A percentile compares a stretch with the other conserved stretches of the same genome.
phyloP scores from a whole-genome alignment of 768 basidiomycete genomes.

The Suillus spraguei region DNA sequence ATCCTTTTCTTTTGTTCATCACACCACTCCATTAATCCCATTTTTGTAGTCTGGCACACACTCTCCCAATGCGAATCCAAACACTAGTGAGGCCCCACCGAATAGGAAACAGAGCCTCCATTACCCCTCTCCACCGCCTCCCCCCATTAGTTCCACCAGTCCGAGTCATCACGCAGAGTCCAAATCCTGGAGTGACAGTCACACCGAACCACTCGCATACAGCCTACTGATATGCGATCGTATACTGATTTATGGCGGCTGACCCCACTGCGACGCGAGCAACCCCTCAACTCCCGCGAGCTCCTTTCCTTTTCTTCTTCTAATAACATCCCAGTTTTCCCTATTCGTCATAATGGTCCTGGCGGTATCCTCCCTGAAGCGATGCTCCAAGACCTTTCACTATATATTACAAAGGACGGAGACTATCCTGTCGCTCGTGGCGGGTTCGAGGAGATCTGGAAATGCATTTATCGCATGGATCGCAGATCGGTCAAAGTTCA shows the following conservation, averaged over 20 bases:
- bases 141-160: too few species aligned
- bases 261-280: not conserved
- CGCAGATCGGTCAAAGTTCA: not conserved
- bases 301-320: not conserved
- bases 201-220: too few species aligned
- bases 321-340: not conserved
- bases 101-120: too few species aligned
- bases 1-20: not conserved
- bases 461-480: not conserved
- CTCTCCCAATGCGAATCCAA: too few species aligned
- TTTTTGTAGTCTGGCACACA: not conserved
- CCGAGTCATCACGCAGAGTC: too few species aligned
- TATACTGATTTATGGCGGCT: too few species aligned
- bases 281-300: not conserved
- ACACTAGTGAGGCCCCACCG: too few species aligned
- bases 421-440: conserved; percentile 10
- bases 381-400: not conserved
- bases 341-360: not conserved
- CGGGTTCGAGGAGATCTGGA: conserved; percentile 11
- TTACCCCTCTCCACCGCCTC: too few species aligned
- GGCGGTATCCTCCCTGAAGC: not conserved
- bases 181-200: too few species aligned
- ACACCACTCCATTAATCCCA: not conserved
- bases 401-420: not conserved
- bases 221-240: too few species aligned